Evolutionary conservation across 345 rosid genomes (phyloP), one percentile per base, ranked within the genome.

Genomic region (Citrus australasica): DNA sequence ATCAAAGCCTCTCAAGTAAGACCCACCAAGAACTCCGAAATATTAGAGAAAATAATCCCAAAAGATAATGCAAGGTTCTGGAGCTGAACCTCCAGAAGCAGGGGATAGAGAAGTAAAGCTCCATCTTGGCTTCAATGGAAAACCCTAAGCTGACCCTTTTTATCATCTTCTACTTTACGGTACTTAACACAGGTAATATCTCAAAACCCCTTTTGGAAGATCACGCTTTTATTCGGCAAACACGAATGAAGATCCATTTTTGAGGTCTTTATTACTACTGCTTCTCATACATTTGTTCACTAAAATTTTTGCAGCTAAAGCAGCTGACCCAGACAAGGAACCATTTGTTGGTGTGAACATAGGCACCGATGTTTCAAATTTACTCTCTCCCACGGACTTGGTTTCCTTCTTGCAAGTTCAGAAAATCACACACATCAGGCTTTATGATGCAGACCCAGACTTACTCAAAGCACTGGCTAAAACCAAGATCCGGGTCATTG

Each of bases 401-500:
- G 92, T 92, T 75, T 87, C 92, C 7, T 89, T 94, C 82, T 85
- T 96, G 32, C 97, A 88, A 79, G 79, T 77, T 8, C 94, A 92
- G 80, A 92, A 92, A 85, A 84, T 96, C 56, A 88, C 89, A 32
- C 98, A 96, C 46, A 74, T 96, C 60, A 85, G 97, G 28, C 80
- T 96, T 10, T 96, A 91, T 79, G 99, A 94, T 80, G 95, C 98
- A 22, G 87, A 92, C 80, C 92, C 89, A 9, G 97, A 91, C 40
- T 82, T 92, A 33, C 97, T 96, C 74, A 90, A 85, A 67, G 90
- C 98, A 33, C 81, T 96, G 81, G 83, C 98, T 3, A 90, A 87
- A 81, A 92, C 99, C 80, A 92, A 94, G 92, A 94, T 96, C 82
- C 88, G 89, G 73, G 98, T 94, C 80, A 88, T 94, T 30, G 82